phyloP scores from a whole-genome alignment of 768 basidiomycete species.

The Tricholoma sp. region DNA sequence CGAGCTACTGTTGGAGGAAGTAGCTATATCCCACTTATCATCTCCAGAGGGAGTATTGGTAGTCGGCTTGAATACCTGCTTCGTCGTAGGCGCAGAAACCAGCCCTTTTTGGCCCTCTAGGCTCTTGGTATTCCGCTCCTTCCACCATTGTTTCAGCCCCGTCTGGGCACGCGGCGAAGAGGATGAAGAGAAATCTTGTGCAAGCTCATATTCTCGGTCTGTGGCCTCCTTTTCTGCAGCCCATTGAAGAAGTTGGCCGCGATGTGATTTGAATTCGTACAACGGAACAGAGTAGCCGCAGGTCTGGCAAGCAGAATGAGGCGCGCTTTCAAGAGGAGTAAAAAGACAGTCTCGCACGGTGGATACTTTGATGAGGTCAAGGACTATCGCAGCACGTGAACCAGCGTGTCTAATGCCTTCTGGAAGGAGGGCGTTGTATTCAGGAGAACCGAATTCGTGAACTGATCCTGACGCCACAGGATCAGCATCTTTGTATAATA shows the following conservation, averaged over 20 bases:
- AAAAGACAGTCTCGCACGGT: constrained; percentile 27
- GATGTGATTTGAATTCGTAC: constrained; percentile 53
- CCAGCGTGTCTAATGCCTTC: constrained; percentile 45
- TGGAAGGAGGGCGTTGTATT: constrained; percentile 51
- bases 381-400: constrained; percentile 54
- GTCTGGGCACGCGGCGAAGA: constrained; percentile 19
- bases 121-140: constrained; percentile 43
- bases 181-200: constrained; percentile 18
- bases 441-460: constrained; percentile 58
- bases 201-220: constrained; percentile 16
- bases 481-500: background rate
- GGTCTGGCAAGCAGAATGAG: constrained; percentile 35
- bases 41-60: constrained; percentile 7
- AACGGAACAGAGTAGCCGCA: constrained; percentile 65
- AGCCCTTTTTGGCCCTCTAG: constrained; percentile 57
- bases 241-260: constrained; percentile 49
- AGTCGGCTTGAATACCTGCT: constrained; percentile 15
- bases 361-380: constrained; percentile 57
- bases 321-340: background rate
- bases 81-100: constrained; percentile 22
- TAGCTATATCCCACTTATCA: background rate
- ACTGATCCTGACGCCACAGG: constrained; percentile 39
- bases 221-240: constrained; percentile 45
- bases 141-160: constrained; percentile 59
- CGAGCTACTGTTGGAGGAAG: background rate